Conservation (phyloP, 2,329 filamentous ascomycete genomes). For the Corniculantispora saksenae region DNA sequence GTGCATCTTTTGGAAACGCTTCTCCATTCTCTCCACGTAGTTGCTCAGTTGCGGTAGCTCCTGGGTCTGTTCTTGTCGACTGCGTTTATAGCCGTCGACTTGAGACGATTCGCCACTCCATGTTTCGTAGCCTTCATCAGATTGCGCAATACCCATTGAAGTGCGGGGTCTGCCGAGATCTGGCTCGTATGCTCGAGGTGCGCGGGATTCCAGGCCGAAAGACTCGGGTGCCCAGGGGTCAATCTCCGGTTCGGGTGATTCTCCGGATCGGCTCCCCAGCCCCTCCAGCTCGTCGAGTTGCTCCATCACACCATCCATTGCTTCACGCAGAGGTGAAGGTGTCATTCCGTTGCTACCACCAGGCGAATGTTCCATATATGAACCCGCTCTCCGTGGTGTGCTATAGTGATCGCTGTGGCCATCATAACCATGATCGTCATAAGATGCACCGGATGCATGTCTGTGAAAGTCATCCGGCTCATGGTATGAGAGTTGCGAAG, state of each 20-base stretch:
- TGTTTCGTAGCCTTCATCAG: slow-evolving; percentile 63
- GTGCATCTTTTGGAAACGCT: slow-evolving; percentile 71
- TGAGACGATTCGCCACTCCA: slow-evolving; percentile 57
- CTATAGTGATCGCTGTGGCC: slow-evolving; percentile 35
- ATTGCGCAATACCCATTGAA: slow-evolving; percentile 67
- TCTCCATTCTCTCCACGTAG: slow-evolving; percentile 92
- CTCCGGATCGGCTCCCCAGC: slow-evolving; percentile 53
- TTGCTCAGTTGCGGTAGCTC: slow-evolving; percentile 74
- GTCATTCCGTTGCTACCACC: slow-evolving; percentile 65
- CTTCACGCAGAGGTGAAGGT: slow-evolving; percentile 86
- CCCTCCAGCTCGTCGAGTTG: slow-evolving; percentile 78
- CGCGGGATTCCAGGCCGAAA: slow-evolving; percentile 59
- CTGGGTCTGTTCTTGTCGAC: slow-evolving; percentile 48
- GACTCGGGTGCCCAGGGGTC: slow-evolving; percentile 91
- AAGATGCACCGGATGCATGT: slow-evolving; percentile 43
- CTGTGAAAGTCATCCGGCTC: slow-evolving; percentile 31
- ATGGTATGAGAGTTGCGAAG: slow-evolving; percentile 13
- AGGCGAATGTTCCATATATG: slow-evolving; percentile 65
- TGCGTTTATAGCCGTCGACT: slow-evolving; percentile 43
- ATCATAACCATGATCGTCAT: slow-evolving; percentile 37
- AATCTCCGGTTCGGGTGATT: slow-evolving; percentile 57
- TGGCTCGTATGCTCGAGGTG: slow-evolving; percentile 28
- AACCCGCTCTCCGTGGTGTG: slow-evolving; percentile 61
- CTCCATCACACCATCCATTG: slow-evolving; percentile 98
- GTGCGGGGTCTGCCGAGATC: slow-evolving; percentile 60